phyloP scores from a whole-genome alignment of 1,139 yeast species.

The Taphrina flavorubra region DNA sequence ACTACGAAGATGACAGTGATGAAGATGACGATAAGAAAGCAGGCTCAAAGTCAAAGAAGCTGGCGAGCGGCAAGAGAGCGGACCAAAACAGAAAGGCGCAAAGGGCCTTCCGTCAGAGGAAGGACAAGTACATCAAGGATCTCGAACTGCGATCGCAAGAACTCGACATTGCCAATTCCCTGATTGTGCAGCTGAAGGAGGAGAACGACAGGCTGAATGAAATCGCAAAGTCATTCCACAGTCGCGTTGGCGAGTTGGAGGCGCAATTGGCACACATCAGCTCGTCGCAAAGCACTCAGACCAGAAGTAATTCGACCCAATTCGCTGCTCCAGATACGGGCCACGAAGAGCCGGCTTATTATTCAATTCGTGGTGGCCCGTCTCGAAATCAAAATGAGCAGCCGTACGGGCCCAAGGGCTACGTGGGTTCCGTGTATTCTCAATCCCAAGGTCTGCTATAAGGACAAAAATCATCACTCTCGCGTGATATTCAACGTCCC shows the following conservation, averaged over 20 bases:
- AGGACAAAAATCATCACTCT: not conserved
- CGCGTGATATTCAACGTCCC: too few relatives aligned
- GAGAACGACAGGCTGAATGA: slow-evolving; percentile 51
- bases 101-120: slow-evolving; percentile 92
- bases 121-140: slow-evolving; percentile 84
- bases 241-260: slow-evolving; percentile 31
- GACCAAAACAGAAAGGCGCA: slow-evolving; percentile 99
- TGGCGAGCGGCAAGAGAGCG: slow-evolving; percentile 79
- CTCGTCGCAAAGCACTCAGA: not conserved
- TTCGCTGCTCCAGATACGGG: not conserved
- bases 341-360: slow-evolving; percentile 17
- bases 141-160: slow-evolving; percentile 57
- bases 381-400: slow-evolving; percentile 18
- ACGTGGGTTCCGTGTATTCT: slow-evolving; percentile 22
- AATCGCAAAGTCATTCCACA: slow-evolving; percentile 37
- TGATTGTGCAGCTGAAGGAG: slow-evolving; percentile 71
- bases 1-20: slow-evolving; percentile 52
- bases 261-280: slow-evolving; percentile 22
- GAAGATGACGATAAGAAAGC: slow-evolving; percentile 55
- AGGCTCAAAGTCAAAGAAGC: slow-evolving; percentile 43
- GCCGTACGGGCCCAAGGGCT: slow-evolving; percentile 16
- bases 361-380: slow-evolving; percentile 18
- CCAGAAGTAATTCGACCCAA: not conserved
- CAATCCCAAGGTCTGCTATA: slow-evolving; percentile 20
- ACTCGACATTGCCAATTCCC: slow-evolving; percentile 52